Conservation (phyloP, 1,284 basidiomycete genomes). For the Quambalaria eucalypti region DNA sequence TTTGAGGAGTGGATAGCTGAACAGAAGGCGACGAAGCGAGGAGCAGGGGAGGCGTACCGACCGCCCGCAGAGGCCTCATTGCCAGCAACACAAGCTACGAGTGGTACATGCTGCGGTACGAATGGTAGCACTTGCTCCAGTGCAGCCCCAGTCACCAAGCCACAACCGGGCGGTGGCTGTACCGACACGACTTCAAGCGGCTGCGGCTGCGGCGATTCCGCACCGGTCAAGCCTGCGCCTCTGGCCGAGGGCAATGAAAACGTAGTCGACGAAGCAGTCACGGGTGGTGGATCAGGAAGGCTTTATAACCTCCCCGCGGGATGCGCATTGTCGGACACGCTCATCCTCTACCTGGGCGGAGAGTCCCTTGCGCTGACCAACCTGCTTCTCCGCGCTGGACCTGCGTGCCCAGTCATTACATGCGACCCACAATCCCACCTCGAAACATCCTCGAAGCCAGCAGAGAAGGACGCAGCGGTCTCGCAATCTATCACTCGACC, state of each 20-base stretch:
- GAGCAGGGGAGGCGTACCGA: background rate
- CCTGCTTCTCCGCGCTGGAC: slow-evolving; percentile 53
- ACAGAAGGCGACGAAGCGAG: background rate
- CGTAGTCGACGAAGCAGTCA: background rate
- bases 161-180: too few relatives aligned
- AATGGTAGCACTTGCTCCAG: background rate
- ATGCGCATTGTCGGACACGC: slow-evolving; percentile 19
- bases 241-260: too few relatives aligned
- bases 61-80: too few relatives aligned
- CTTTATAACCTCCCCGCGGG: slow-evolving; percentile 21
- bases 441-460: slow-evolving; percentile 25
- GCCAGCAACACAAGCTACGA: background rate
- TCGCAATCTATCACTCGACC: slow-evolving; percentile 11
- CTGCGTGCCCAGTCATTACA: slow-evolving; percentile 53
- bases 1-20: slow-evolving; percentile 20
- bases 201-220: background rate
- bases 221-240: too few relatives aligned
- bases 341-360: slow-evolving; percentile 71
- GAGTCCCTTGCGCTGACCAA: slow-evolving; percentile 78
- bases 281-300: background rate
- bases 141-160: too few relatives aligned
- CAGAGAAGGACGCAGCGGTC: background rate
- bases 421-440: too few relatives aligned
- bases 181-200: background rate
- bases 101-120: background rate